Evolutionary conservation across 169 alveolate species (phyloP).

Genomic region (Plasmodium gallinaceum): DNA sequence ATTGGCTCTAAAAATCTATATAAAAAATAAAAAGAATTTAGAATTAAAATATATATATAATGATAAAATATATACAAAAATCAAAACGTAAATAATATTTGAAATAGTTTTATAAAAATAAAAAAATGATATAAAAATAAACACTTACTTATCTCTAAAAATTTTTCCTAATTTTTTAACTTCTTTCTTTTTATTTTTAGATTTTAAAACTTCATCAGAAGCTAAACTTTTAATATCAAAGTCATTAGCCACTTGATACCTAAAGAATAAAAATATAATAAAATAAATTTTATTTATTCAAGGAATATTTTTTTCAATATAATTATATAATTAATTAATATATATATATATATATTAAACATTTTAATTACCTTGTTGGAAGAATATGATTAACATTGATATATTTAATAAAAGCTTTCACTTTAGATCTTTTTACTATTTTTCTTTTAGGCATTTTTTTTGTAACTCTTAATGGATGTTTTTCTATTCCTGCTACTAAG

Average conservation of each 20-base stretch:
- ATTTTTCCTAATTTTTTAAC: slow-evolving; percentile 71
- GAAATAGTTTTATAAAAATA: neutral
- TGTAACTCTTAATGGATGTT: slow-evolving; percentile 95
- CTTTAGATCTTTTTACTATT: slow-evolving; percentile 93
- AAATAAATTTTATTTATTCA: neutral
- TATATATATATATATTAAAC: neutral
- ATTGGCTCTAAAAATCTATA: slow-evolving; percentile 70
- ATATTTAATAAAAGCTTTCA: slow-evolving; percentile 96
- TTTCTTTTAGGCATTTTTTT: slow-evolving; percentile 94
- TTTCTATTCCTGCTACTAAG: slow-evolving; percentile 97
- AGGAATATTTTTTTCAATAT: neutral
- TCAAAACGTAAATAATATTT: neutral
- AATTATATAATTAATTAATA: neutral
- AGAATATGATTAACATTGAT: slow-evolving; percentile 98
- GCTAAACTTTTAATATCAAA: slow-evolving; percentile 65
- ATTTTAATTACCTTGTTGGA: slow-evolving; percentile 95
- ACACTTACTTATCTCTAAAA: slow-evolving; percentile 74
- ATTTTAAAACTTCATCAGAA: slow-evolving; percentile 31
- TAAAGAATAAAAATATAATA: neutral
- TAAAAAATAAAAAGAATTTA: neutral
- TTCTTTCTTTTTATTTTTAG: slow-evolving; percentile 71
- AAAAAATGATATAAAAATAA: neutral
- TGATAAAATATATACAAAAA: neutral
- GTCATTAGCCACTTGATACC: slow-evolving; percentile 73
- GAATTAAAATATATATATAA: neutral